A percentile compares a stretch with the other conserved stretches of the same genome.
These are phyloP conservation scores for Eimeria necatrix DNA, from an alignment of 169 alveolate species.

Conservation along the genomic window DNA sequence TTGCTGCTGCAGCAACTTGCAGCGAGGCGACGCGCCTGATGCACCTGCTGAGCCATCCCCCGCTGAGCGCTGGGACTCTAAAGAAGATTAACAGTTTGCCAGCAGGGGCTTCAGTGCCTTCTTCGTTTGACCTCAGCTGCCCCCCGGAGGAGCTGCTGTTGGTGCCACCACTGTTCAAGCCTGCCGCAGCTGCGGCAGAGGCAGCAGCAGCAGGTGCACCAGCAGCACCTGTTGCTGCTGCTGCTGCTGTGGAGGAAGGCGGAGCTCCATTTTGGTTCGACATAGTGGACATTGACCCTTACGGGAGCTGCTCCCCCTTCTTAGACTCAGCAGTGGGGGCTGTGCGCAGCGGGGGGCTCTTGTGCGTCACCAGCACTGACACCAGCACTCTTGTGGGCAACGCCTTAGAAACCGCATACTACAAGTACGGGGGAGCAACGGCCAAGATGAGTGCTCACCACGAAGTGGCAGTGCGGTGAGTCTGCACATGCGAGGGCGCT, in stretches of 20 bases:
- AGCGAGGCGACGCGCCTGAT: conserved; percentile 79
- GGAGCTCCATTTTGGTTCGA: conserved; percentile 83
- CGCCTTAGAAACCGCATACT: conserved; percentile 92
- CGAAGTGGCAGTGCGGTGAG: conserved; percentile 90
- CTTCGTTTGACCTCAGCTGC: conserved; percentile 59
- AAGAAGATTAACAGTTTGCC: conserved; percentile 65
- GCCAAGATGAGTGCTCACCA: conserved; percentile 91
- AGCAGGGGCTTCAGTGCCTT: conserved; percentile 63
- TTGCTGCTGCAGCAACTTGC: conserved; percentile 60
- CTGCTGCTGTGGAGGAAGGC: background rate
- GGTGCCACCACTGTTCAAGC: conserved; percentile 70
- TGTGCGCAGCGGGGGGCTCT: conserved; percentile 86
- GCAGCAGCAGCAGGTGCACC: background rate
- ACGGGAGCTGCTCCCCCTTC: conserved; percentile 95
- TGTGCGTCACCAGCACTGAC: conserved; percentile 96
- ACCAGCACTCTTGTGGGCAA: conserved; percentile 95
- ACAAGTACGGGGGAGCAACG: conserved; percentile 95
- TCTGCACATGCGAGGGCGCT: no score
- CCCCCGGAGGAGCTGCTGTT: background rate
- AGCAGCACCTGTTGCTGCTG: conserved; percentile 29
- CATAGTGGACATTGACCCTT: conserved; percentile 96
- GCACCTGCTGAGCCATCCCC: conserved; percentile 41
- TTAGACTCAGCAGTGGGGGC: conserved; percentile 93
- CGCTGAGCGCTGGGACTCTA: conserved; percentile 1
- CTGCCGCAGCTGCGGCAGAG: background rate